These are phyloP conservation scores for Silybum marianum DNA, from an alignment of 129 eudicot genomes.

Conservation along the genomic window DNA sequence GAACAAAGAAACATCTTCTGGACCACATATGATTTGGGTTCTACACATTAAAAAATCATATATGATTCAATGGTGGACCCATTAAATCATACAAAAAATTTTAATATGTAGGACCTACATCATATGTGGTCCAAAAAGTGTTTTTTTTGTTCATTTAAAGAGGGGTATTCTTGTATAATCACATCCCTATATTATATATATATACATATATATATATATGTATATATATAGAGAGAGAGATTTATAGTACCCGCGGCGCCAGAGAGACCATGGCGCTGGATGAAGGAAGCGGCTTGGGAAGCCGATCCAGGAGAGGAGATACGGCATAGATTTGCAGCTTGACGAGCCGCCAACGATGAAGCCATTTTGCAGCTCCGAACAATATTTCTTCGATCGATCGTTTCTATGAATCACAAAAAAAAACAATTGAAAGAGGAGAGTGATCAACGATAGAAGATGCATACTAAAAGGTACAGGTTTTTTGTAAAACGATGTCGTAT, in stretches of 20 bases:
- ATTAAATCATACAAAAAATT: no score
- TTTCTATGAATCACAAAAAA: not conserved
- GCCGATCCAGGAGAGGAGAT: slow-evolving; percentile 37
- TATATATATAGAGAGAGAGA: not conserved
- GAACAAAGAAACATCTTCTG: no score
- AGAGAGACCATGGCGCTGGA: slow-evolving; percentile 64
- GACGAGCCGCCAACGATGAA: slow-evolving; percentile 53
- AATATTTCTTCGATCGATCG: not conserved
- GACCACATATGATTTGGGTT: no score
- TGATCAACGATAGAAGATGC: not conserved
- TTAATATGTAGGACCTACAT: no score
- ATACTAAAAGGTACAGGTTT: not conserved
- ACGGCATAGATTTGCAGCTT: slow-evolving; percentile 49
- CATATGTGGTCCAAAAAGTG: no score
- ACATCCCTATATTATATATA: no score
- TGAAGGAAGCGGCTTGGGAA: slow-evolving; percentile 32
- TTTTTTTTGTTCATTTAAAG: no score
- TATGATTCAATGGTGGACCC: no score
- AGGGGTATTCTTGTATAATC: no score
- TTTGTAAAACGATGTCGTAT: not conserved
- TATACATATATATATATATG: no score
- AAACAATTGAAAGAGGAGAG: not conserved
- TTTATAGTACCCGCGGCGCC: slow-evolving; percentile 55
- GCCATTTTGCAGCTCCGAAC: slow-evolving; percentile 37
- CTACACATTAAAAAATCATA: no score